Conservation (phyloP, 1,284 basidiomycete genomes). For the Rugosomyces carneus region DNA sequence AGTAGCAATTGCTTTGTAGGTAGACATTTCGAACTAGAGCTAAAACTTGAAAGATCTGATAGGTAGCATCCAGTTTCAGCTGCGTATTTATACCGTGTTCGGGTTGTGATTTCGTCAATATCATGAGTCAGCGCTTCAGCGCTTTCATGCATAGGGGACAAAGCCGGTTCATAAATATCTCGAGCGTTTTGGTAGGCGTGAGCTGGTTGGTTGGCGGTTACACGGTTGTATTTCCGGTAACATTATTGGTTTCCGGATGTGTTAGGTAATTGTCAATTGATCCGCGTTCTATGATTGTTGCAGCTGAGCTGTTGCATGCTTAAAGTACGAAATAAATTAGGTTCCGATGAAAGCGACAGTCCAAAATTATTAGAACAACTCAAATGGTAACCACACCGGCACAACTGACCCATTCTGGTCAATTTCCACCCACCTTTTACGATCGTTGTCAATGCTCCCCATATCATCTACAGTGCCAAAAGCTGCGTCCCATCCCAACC, state of each 20-base stretch:
- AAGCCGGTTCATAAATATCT: too few species aligned
- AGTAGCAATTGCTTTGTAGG: slow-evolving; percentile 36
- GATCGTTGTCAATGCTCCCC: slow-evolving; percentile 40
- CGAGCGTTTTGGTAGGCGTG: too few species aligned
- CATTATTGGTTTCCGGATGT: too few species aligned
- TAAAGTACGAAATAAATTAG: slow-evolving; percentile 2
- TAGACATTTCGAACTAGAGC: slow-evolving; percentile 18
- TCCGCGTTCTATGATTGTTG: too few species aligned
- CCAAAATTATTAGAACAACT: slow-evolving; percentile 29
- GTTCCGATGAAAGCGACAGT: slow-evolving; percentile 25
- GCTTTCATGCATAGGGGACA: too few species aligned
- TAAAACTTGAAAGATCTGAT: neutral
- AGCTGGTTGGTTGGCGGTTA: too few species aligned
- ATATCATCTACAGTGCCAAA: slow-evolving; percentile 46
- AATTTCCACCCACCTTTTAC: slow-evolving; percentile 54
- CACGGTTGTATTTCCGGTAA: too few species aligned
- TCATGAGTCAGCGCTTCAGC: too few species aligned
- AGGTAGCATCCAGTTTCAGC: neutral
- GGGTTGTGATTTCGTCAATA: too few species aligned
- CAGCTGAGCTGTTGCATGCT: too few species aligned
- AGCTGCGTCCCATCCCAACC: slow-evolving; percentile 56
- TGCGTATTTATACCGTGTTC: neutral
- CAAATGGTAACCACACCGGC: slow-evolving; percentile 53
- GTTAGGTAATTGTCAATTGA: too few species aligned
- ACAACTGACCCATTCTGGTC: slow-evolving; percentile 46